Evolutionary conservation across 495 filamentous ascomycete species (phyloP).

Genomic region (Aspergillus nidulans): DNA sequence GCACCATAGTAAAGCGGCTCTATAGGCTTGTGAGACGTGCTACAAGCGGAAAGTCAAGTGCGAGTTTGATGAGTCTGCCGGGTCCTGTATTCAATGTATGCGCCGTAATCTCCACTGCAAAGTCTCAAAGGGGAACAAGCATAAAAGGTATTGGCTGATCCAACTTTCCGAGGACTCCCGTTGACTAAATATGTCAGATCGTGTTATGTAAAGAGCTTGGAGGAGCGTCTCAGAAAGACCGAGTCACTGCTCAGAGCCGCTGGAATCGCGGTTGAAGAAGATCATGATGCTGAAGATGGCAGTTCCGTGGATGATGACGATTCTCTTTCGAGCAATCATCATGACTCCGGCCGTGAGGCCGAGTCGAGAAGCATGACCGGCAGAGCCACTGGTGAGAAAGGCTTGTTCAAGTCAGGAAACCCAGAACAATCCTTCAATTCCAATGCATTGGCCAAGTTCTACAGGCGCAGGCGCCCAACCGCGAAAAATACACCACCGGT

Average conservation of each 20-base stretch:
- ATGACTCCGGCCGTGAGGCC: background rate
- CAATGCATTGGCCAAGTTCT: background rate
- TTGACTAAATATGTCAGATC: constrained; percentile 45
- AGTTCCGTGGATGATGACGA: constrained; percentile 47
- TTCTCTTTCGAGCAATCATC: background rate
- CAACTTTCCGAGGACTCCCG: background rate
- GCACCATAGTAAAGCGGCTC: constrained; percentile 16
- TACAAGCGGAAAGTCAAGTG: constrained; percentile 97
- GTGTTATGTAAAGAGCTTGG: constrained; percentile 88
- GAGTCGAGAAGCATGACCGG: background rate
- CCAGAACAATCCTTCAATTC: background rate
- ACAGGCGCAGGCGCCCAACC: constrained; percentile 21
- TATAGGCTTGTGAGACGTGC: constrained; percentile 91
- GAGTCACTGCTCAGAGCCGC: constrained; percentile 80
- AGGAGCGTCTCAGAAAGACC: constrained; percentile 83
- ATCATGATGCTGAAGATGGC: constrained; percentile 46
- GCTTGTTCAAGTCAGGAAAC: background rate
- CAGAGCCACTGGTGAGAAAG: background rate
- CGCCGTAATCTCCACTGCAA: constrained; percentile 93
- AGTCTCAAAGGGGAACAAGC: constrained; percentile 86
- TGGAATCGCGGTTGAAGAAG: constrained; percentile 64
- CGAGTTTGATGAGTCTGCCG: constrained; percentile 74
- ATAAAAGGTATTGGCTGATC: constrained; percentile 66
- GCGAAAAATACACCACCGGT: constrained; percentile 39
- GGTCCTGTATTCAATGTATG: constrained; percentile 75